Conservation (phyloP, 1,284 basidiomycete genomes). For the Marasmius fiardii region DNA sequence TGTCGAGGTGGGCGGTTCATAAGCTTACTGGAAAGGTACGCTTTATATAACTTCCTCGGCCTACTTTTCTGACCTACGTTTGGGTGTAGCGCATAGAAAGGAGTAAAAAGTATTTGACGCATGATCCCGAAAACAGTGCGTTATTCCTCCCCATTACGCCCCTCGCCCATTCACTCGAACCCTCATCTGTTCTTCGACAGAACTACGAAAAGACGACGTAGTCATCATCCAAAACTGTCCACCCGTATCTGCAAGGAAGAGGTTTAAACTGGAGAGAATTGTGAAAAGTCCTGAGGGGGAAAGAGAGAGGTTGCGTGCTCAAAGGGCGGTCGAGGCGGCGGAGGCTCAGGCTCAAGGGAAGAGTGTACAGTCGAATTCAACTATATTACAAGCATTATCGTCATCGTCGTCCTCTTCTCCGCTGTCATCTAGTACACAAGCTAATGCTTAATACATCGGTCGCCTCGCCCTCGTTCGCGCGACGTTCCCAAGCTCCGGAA, state of each 20-base stretch:
- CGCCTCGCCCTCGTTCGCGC: neutral
- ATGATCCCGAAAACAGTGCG: slow-evolving; percentile 67
- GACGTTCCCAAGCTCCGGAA: neutral
- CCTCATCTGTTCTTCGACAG: slow-evolving; percentile 34
- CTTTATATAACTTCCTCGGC: slow-evolving; percentile 4
- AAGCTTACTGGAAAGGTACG: slow-evolving; percentile 71
- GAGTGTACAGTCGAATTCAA: neutral
- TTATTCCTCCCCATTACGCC: slow-evolving; percentile 13
- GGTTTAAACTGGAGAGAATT: slow-evolving; percentile 65
- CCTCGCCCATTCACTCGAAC: neutral
- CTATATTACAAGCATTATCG: neutral
- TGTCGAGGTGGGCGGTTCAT: slow-evolving; percentile 67
- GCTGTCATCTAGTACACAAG: neutral
- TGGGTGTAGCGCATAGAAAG: slow-evolving; percentile 57
- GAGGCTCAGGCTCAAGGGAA: too few species aligned
- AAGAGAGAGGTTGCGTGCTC: slow-evolving; percentile 36
- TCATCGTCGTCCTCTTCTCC: neutral
- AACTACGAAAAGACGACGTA: slow-evolving; percentile 59
- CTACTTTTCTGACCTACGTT: too few species aligned
- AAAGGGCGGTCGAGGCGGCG: slow-evolving; percentile 8
- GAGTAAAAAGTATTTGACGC: slow-evolving; percentile 72
- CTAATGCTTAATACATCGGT: neutral
- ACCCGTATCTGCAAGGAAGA: slow-evolving; percentile 72
- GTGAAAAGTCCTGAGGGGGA: slow-evolving; percentile 64
- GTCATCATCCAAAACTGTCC: slow-evolving; percentile 78